Evolutionary conservation across 164 flowering plant species (phyloP).

Genomic region (Stephania japonica): DNA sequence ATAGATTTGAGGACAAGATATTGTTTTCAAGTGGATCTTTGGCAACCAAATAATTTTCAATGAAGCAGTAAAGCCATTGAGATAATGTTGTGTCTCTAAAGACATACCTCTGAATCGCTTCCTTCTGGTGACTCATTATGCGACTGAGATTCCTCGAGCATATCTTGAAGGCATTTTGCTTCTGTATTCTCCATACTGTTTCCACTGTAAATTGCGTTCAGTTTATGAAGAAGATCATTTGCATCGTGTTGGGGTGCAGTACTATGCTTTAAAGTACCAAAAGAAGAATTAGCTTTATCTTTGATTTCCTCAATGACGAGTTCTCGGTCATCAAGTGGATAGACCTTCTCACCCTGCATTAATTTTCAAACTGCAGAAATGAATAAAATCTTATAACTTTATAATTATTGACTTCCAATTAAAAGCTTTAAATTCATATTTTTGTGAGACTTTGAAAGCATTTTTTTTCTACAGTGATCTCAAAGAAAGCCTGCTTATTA

Average conservation of each 20-base stretch:
- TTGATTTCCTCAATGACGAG: conserved; percentile 9
- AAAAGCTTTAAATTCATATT: too few species aligned
- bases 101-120: conserved; percentile 32
- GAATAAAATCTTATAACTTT: conserved; percentile 1
- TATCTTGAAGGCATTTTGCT: conserved; percentile 42
- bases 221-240: conserved; percentile 12
- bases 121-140: conserved; percentile 20
- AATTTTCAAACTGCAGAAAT: background rate
- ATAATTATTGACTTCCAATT: too few species aligned
- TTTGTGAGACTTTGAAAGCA: background rate
- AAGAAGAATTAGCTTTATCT: conserved; percentile 6
- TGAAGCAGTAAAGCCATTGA: background rate
- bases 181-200: conserved; percentile 10
- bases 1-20: background rate
- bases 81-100: background rate
- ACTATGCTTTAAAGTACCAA: conserved; percentile 4
- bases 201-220: conserved; percentile 7
- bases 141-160: conserved; percentile 41
- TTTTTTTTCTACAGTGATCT: background rate
- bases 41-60: background rate
- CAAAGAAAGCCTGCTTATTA: background rate
- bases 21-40: background rate
- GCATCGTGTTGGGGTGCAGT: conserved; percentile 8
- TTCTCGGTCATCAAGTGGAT: conserved; percentile 32
- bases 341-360: conserved; percentile 40